A percentile compares a stretch with the other conserved stretches of the same genome.
Conservation (phyloP, 768 basidiomycete species). For the Guyanaporus albipodus region DNA sequence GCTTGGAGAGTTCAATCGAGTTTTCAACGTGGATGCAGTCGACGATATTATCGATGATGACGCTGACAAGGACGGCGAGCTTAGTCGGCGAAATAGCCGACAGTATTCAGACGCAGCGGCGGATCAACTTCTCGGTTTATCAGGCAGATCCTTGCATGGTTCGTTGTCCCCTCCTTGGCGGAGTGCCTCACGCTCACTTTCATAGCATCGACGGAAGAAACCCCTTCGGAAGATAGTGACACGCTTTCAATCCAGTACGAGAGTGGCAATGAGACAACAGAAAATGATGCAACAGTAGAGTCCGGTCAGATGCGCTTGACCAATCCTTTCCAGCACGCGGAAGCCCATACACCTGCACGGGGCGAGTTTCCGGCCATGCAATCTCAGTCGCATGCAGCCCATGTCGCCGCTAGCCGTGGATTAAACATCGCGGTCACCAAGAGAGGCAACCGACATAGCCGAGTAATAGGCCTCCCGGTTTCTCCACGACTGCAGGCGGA, state of each 20-base stretch:
- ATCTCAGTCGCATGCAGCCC: conserved; percentile 54
- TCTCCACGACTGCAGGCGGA: conserved; percentile 33
- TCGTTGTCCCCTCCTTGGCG: conserved; percentile 26
- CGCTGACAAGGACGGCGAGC: conserved; percentile 34
- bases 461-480: conserved; percentile 58
- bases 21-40: conserved; percentile 74
- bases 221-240: conserved; percentile 66
- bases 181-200: conserved; percentile 3
- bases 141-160: conserved; percentile 66
- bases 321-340: conserved; percentile 27
- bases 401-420: conserved; percentile 64
- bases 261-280: conserved; percentile 70
- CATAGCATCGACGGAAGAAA: conserved; percentile 51
- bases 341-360: conserved; percentile 16
- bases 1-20: conserved; percentile 88
- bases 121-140: conserved; percentile 75
- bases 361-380: conserved; percentile 29
- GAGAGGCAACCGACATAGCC: conserved; percentile 60
- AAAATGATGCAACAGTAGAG: conserved; percentile 49
- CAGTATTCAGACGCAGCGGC: conserved; percentile 83
- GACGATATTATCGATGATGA: conserved; percentile 23
- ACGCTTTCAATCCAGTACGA: conserved; percentile 65
- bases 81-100: conserved; percentile 71
- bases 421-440: conserved; percentile 60
- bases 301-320: conserved; percentile 41